Conservation (phyloP, 2,329 filamentous ascomycete species). For the Fusarium fracticaudum region DNA sequence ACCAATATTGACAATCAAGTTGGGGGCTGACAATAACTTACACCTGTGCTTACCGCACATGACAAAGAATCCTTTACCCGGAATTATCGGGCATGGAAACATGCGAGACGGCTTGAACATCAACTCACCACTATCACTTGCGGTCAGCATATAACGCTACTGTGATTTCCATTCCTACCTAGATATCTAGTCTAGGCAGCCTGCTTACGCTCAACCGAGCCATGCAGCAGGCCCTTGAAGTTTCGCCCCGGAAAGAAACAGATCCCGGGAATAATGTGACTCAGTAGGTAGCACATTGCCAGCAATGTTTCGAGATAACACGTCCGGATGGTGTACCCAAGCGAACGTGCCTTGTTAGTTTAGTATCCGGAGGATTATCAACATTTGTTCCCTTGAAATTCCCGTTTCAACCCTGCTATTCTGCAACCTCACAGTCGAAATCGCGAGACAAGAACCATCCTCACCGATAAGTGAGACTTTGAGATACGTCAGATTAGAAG, state of each 20-base stretch:
- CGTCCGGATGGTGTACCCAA: slow-evolving; percentile 22
- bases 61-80: not conserved
- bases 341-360: not conserved
- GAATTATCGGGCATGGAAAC: not conserved
- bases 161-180: not conserved
- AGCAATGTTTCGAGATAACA: slow-evolving; percentile 9
- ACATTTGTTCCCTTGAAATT: not conserved
- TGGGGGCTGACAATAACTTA: slow-evolving; percentile 12
- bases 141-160: slow-evolving; percentile 12
- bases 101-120: slow-evolving; percentile 1
- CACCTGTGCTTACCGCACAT: slow-evolving; percentile 3
- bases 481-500: slow-evolving; percentile 10
- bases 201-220: slow-evolving; percentile 17
- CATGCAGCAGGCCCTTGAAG: slow-evolving; percentile 2
- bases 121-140: not conserved
- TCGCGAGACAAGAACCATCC: not conserved
- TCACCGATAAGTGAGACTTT: slow-evolving; percentile 14
- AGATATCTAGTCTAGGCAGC: not conserved
- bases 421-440: slow-evolving; percentile 8
- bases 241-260: not conserved
- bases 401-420: slow-evolving; percentile 14
- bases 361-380: not conserved
- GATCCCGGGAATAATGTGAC: slow-evolving; percentile 15
- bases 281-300: slow-evolving; percentile 3
- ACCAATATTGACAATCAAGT: not conserved